phyloP scores from a whole-genome alignment of 208 protist species.

The Phytomonas serpens region DNA sequence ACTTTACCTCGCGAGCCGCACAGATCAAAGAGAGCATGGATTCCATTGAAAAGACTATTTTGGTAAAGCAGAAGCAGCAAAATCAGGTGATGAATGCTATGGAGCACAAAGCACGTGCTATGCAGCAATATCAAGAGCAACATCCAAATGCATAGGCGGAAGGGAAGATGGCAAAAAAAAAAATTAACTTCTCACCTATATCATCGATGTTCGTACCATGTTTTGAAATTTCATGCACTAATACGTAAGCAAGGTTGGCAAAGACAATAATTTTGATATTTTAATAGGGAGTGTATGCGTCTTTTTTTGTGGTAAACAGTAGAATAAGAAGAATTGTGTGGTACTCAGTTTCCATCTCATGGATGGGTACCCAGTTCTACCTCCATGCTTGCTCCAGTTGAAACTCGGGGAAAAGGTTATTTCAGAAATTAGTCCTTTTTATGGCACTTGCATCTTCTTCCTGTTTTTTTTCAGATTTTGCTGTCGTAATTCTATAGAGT shows the following conservation, averaged over 20 bases:
- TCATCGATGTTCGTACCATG: background rate
- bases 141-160: background rate
- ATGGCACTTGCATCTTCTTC: background rate
- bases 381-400: background rate
- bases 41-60: slow-evolving; percentile 55
- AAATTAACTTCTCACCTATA: background rate
- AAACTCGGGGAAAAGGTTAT: background rate
- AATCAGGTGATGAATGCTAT: slow-evolving; percentile 72
- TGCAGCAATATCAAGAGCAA: slow-evolving; percentile 35
- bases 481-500: background rate
- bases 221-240: background rate
- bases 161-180: background rate
- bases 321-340: background rate
- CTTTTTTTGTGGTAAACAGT: background rate
- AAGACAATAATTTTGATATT: slow-evolving; percentile 6
- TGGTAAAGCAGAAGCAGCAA: slow-evolving; percentile 71
- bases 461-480: background rate
- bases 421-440: background rate
- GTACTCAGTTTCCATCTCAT: background rate
- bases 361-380: background rate
- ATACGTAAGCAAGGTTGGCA: background rate
- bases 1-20: slow-evolving; percentile 63
- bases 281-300: background rate
- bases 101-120: slow-evolving; percentile 44
- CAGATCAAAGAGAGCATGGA: slow-evolving; percentile 82